These are phyloP conservation scores for Geotrichum candidum DNA, from an alignment of 1,139 yeast genomes.

Conservation along the genomic window DNA sequence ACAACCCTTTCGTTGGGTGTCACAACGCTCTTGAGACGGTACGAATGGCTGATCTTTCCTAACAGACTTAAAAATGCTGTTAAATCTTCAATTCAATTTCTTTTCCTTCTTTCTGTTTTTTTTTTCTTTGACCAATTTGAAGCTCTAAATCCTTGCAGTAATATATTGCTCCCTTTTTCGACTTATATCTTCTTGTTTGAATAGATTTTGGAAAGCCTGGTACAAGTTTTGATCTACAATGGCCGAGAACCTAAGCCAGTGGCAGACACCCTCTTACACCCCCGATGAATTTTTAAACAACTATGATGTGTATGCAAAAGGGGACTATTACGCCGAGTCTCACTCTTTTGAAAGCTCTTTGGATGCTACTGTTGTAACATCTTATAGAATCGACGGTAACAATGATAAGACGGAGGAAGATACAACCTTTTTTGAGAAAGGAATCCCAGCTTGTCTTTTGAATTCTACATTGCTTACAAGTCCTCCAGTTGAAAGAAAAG, in stretches of 20 bases:
- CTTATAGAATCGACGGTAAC: slow-evolving; percentile 3
- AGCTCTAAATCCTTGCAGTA: background rate
- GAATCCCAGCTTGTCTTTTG: slow-evolving; percentile 10
- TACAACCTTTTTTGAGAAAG: slow-evolving; percentile 12
- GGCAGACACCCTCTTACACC: background rate
- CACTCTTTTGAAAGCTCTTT: slow-evolving; percentile 3
- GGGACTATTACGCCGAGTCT: background rate
- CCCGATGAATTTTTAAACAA: background rate
- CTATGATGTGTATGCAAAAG: background rate
- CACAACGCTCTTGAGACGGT: background rate
- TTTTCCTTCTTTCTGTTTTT: background rate
- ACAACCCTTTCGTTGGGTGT: background rate
- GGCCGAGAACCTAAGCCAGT: slow-evolving; percentile 1
- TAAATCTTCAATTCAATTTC: background rate
- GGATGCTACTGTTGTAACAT: slow-evolving; percentile 1
- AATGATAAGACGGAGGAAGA: slow-evolving; percentile 13
- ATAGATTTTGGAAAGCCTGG: background rate
- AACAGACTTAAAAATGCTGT: background rate
- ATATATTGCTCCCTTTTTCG: background rate
- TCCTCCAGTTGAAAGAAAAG: background rate
- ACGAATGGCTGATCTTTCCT: background rate
- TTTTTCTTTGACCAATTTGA: background rate
- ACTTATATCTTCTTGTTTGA: background rate
- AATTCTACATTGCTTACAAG: background rate
- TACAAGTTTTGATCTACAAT: background rate